Conservation (phyloP, 371 early-diverging fungal species). For the Fennellomyces sp. region DNA sequence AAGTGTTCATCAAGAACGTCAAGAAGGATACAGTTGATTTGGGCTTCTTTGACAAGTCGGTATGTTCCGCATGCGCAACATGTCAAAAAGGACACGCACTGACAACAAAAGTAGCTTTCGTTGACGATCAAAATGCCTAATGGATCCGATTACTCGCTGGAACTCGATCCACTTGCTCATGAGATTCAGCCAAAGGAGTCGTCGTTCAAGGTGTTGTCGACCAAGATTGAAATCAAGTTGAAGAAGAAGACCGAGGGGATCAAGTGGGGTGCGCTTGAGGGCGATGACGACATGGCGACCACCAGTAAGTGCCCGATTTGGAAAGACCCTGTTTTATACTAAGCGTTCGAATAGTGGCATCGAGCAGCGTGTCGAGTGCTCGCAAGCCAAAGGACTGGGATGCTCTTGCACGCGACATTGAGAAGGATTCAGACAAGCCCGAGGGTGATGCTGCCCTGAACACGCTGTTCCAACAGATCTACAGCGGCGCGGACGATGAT, state of each 20-base stretch:
- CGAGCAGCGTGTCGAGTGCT: conserved; percentile 28
- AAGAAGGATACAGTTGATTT: conserved; percentile 69
- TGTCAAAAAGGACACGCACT: no score
- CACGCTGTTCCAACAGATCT: conserved; percentile 90
- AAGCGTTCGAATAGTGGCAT: conserved; percentile 19
- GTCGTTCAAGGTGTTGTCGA: conserved; percentile 72
- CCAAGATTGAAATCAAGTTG: conserved; percentile 93
- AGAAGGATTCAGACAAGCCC: conserved; percentile 74
- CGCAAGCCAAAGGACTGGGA: conserved; percentile 84
- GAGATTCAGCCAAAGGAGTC: conserved; percentile 74
- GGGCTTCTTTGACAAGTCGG: conserved; percentile 62
- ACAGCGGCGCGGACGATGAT: conserved; percentile 90
- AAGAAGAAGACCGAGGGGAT: conserved; percentile 77
- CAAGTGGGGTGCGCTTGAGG: conserved; percentile 83
- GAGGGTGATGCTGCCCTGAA: conserved; percentile 90
- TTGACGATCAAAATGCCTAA: conserved; percentile 77
- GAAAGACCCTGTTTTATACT: background rate
- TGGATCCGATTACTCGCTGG: conserved; percentile 80
- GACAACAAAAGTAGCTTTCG: conserved; percentile 63
- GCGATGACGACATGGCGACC: conserved; percentile 54
- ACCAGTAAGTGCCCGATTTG: conserved; percentile 23
- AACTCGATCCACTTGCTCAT: conserved; percentile 83
- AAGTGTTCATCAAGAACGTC: conserved; percentile 89
- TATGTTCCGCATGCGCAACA: no score
- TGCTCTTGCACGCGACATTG: conserved; percentile 65